A percentile compares a stretch with the other conserved stretches of the same genome.
Evolutionary conservation across 2,329 filamentous ascomycete genomes (phyloP).

Genomic region (Torrubiella hemipterigena): DNA sequence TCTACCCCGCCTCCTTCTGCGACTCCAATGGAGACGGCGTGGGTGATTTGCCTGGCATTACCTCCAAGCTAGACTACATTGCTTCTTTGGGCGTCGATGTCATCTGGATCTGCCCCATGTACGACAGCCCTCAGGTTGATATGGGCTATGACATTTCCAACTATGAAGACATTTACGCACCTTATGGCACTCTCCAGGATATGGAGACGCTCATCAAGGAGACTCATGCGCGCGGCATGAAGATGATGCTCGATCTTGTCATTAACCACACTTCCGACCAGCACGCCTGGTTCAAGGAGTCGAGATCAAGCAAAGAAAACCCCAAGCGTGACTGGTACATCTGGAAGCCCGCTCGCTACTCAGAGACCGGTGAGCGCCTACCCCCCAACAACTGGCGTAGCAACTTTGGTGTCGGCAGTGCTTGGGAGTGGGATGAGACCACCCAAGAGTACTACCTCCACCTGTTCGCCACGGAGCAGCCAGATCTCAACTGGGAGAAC

Average conservation of each 20-base stretch:
- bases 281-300: constrained; percentile 61
- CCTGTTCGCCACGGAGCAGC: constrained; percentile 64
- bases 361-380: constrained; percentile 44
- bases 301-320: constrained; percentile 45
- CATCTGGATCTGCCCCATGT: constrained; percentile 58
- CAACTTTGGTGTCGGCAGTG: constrained; percentile 47
- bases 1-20: constrained; percentile 46
- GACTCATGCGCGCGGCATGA: constrained; percentile 52
- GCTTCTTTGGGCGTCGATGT: constrained; percentile 48
- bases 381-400: constrained; percentile 67
- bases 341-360: constrained; percentile 39
- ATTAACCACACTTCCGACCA: constrained; percentile 67
- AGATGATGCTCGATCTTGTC: constrained; percentile 62
- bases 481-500: constrained; percentile 81
- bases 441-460: constrained; percentile 68
- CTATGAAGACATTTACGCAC: constrained; percentile 52
- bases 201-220: constrained; percentile 49
- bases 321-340: constrained; percentile 62
- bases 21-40: constrained; percentile 46
- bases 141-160: constrained; percentile 62
- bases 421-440: constrained; percentile 61
- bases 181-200: constrained; percentile 56
- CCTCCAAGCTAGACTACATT: constrained; percentile 49
- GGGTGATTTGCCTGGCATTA: constrained; percentile 52
- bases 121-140: constrained; percentile 51